Conservation (phyloP, 305 asterid species). For the Ruellia speciosa region DNA sequence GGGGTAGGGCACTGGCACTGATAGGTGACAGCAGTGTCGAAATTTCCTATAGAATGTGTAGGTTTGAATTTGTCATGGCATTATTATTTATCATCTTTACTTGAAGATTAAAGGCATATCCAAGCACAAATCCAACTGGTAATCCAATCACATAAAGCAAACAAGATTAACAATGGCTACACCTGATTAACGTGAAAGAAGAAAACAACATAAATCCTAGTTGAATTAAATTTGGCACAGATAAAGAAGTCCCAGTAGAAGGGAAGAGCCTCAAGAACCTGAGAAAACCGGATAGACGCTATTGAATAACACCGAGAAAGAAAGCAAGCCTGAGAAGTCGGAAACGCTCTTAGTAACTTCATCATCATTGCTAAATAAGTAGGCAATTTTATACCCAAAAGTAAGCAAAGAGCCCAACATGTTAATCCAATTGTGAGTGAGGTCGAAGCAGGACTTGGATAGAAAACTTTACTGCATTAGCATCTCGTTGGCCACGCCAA, state of each 20-base stretch:
- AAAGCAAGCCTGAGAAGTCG: constrained; percentile 36
- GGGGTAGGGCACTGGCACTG: too few species aligned
- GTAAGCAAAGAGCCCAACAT: constrained; percentile 25
- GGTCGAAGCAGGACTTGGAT: constrained; percentile 28
- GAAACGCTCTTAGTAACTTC: constrained; percentile 29
- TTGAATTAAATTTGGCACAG: too few species aligned
- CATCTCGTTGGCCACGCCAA: constrained; percentile 19
- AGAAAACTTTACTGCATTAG: constrained; percentile 33
- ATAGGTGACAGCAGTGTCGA: too few species aligned
- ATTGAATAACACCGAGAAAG: constrained; percentile 31
- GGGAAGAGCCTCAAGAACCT: constrained; percentile 20
- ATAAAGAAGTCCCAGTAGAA: too few species aligned
- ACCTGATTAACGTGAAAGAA: constrained; percentile 28
- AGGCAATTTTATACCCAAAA: constrained; percentile 27
- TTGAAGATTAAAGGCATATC: constrained; percentile 44
- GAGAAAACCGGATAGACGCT: constrained; percentile 42
- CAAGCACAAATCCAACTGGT: constrained; percentile 61
- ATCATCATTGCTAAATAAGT: constrained; percentile 26
- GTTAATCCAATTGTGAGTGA: constrained; percentile 23
- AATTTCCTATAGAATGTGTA: too few species aligned
- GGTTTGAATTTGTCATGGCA: too few species aligned
- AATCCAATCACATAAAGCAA: constrained; percentile 67
- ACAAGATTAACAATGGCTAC: constrained; percentile 50
- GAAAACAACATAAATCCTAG: neutral
- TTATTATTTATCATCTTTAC: constrained; percentile 29